Conservation (phyloP, 192 early-diverging fungal genomes). For the Allomyces macrogynus region DNA sequence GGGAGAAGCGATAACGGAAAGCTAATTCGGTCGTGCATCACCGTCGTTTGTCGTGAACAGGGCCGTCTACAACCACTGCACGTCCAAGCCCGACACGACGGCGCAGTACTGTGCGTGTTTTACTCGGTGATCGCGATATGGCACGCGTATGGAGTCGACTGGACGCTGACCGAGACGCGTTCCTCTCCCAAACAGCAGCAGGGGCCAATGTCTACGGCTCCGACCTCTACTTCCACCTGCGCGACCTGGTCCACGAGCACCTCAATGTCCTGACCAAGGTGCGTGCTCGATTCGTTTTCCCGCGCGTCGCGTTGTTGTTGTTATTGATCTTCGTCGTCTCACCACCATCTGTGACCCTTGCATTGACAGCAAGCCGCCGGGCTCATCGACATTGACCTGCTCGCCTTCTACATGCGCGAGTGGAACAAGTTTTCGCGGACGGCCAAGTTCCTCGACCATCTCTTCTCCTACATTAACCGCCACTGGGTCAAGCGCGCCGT, state of each 20-base stretch:
- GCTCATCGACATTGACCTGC: slow-evolving; percentile 54
- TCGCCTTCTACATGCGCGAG: slow-evolving; percentile 69
- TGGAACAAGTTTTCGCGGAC: slow-evolving; percentile 83
- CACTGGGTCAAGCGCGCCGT: slow-evolving; percentile 95
- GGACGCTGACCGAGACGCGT: neutral
- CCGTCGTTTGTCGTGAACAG: slow-evolving; percentile 7
- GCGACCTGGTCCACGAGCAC: slow-evolving; percentile 27
- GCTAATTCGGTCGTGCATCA: neutral
- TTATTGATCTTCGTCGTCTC: neutral
- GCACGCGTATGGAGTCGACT: neutral
- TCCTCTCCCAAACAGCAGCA: slow-evolving; percentile 8
- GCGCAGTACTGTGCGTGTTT: slow-evolving; percentile 6
- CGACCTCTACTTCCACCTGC: slow-evolving; percentile 41
- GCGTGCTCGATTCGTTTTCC: neutral
- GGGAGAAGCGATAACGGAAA: slow-evolving; percentile 20
- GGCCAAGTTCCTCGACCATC: slow-evolving; percentile 62
- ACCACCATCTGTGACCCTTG: too few species aligned
- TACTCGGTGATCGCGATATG: too few species aligned
- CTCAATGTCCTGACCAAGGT: slow-evolving; percentile 17
- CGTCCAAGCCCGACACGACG: slow-evolving; percentile 10
- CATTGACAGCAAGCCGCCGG: slow-evolving; percentile 32
- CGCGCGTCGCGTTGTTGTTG: neutral
- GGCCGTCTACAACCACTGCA: slow-evolving; percentile 24
- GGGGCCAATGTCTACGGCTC: slow-evolving; percentile 32
- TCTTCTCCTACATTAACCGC: slow-evolving; percentile 87